Conservation (phyloP, 768 basidiomycete genomes). For the Chalciporus piperatus region DNA sequence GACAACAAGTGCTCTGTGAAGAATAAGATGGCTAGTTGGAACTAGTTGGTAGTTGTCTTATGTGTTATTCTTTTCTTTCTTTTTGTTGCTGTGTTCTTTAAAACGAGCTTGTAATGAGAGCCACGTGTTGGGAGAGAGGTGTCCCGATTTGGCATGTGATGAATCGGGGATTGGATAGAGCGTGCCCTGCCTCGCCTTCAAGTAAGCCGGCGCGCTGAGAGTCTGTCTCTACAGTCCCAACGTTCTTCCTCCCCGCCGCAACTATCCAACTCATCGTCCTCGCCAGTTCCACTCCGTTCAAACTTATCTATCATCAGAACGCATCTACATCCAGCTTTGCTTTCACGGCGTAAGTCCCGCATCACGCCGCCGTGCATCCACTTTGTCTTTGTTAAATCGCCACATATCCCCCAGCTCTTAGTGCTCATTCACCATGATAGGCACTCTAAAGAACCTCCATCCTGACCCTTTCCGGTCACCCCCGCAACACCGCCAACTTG, state of each 20-base stretch:
- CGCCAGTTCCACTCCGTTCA: not conserved
- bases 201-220: conserved; percentile 29
- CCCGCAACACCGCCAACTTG: conserved; percentile 15
- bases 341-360: conserved; percentile 4
- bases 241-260: conserved; percentile 13
- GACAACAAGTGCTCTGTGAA: not conserved
- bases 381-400: conserved; percentile 13
- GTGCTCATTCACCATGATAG: conserved; percentile 19
- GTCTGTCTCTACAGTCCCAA: conserved; percentile 14
- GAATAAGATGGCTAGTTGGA: not conserved
- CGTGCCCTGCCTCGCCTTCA: conserved; percentile 35
- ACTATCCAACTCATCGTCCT: conserved; percentile 6
- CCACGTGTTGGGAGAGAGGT: conserved; percentile 31
- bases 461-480: conserved; percentile 12
- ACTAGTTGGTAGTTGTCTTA: not conserved
- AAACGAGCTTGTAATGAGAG: conserved; percentile 2
- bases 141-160: conserved; percentile 18
- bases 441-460: not conserved
- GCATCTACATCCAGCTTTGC: not conserved
- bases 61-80: conserved; percentile 2
- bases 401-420: conserved; percentile 6
- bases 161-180: conserved; percentile 30
- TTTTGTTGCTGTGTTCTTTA: not conserved
- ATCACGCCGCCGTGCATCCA: not conserved
- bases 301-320: not conserved